Evolutionary conservation across 441 rosid species (phyloP), one percentile per base, ranked within the genome.

Genomic region (Populus tomentosa): DNA sequence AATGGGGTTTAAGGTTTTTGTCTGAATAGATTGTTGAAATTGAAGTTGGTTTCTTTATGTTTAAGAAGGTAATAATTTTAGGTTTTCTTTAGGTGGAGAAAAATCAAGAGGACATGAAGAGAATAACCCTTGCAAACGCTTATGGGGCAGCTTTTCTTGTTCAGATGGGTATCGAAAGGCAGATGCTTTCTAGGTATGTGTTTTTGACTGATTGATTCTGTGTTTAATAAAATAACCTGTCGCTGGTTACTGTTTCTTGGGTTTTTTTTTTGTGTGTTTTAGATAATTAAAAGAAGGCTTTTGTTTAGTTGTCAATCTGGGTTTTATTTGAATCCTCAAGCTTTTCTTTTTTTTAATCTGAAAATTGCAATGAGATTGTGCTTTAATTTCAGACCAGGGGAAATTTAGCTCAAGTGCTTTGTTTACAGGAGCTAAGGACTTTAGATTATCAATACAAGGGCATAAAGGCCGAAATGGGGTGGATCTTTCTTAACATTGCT

Each of bases 161-260:
- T 79, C 92, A 87, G 88, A 92, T 92, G 97, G 96, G 90, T 77
- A 84, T 96, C 75, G 98, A 96, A 59, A 87, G 88, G 83, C 95
- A 94, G 81, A 89, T 92, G 72, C 94, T 95, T 70, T 90, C 95
- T 13, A 78, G 96, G 98, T 95, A 86, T 64, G 79, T 7, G 4
- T 69, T 24, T 59, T 62, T 33, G 33, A 5, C 77, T 69, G 42
- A 50, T 76, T 78, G 38, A 20, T 42, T 20, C 56, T 35, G 7
- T 67, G 14, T 74, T 50, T 23, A 20, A 61, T 14, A 14, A 61
- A 3, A 28, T 10, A 21, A 4, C 4, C 24, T 42, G 16, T 32
- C 18, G 23, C 21, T 32, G 10, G 7, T 11, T 40, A 67, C 40
- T 67, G n/a, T 20, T 26, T 67, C 3, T 18, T 67, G n/a, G 36